Base-by-base conservation (phyloP, 345 rosid genomes). In the Gynandropsis gynandra region DNA sequence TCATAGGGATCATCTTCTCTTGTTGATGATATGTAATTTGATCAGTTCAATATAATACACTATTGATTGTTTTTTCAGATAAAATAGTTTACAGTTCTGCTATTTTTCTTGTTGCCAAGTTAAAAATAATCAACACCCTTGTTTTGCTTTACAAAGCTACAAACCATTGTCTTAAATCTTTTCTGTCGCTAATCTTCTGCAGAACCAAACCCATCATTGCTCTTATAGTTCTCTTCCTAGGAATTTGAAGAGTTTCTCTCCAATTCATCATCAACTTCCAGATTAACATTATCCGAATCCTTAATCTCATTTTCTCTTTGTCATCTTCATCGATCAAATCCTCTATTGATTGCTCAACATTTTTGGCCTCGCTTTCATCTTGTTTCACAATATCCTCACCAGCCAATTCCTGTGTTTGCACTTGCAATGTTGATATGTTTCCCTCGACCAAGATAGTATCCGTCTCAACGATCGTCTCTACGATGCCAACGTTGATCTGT, bases 251-350 rank as follows among this genome's bases (percentile, higher is more conserved):
- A 34, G 14, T 8, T 56, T 20, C 34, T 20, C 10, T 49, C 42
- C 16, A 33, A 63, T 47, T 42, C 51, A 51, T 33, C 42, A 14
- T 52, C 54, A 13, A 19, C 35, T 17, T 50, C 63, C 4, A 52
- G 5, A 21, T 10, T 38, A 48, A 54, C 73, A 7, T 57, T 50
- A 13, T n/a, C 50, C 36, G 61, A 78, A 42, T 63, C 76, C 21
- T 57, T 53, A n/a, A 10, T 59, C 21, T 58, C 67, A 1, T 71
- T 73, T 48, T 70, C 15, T 65, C 74, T 60, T 58, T 82, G n/a
- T n/a, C n/a, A 62, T 64, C 85, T 57, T 82, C 85, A 42, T 72
- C 75, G 47, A 72, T 74, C 67, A 79, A 82, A 61, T 79, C 89
- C 10, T 68, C 70, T 37, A 72, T 80, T 57, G 65, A 79, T 5